Percentiles rank a stretch among this genome's conserved stretches.
phyloP scores from a whole-genome alignment of 2,329 filamentous ascomycete genomes.

The Neurospora sp. region DNA sequence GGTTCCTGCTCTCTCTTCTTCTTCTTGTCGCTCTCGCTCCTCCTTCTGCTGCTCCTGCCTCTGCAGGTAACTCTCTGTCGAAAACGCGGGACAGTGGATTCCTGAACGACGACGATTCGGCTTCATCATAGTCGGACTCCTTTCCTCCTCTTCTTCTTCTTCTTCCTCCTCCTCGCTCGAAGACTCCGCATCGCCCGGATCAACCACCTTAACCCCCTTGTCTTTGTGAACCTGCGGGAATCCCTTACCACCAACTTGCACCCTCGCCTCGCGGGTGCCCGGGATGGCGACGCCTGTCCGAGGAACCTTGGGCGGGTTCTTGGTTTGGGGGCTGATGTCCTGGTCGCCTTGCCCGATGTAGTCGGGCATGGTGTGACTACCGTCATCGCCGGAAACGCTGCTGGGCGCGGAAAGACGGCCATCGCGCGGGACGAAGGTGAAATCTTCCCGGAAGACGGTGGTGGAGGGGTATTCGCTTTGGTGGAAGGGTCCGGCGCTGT shows the following conservation, averaged over 20 bases:
- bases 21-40: neutral
- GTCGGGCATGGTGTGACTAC: neutral
- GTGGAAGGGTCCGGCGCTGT: neutral
- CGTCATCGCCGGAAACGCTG: neutral
- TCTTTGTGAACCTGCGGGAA: neutral
- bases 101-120: neutral
- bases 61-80: neutral
- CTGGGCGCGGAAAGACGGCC: neutral
- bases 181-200: neutral
- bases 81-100: neutral
- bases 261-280: neutral
- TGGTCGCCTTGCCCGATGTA: neutral
- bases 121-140: neutral
- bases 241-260: neutral
- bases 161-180: neutral
- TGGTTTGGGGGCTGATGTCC: neutral
- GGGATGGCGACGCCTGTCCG: neutral
- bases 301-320: neutral
- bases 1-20: neutral
- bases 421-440: neutral
- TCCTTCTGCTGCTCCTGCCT: neutral
- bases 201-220: neutral
- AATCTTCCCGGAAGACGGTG: neutral
- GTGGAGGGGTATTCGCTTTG: neutral
- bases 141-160: neutral